phyloP scores from a whole-genome alignment of 345 rosid species.

The Cardamine chenopodiifolia region DNA sequence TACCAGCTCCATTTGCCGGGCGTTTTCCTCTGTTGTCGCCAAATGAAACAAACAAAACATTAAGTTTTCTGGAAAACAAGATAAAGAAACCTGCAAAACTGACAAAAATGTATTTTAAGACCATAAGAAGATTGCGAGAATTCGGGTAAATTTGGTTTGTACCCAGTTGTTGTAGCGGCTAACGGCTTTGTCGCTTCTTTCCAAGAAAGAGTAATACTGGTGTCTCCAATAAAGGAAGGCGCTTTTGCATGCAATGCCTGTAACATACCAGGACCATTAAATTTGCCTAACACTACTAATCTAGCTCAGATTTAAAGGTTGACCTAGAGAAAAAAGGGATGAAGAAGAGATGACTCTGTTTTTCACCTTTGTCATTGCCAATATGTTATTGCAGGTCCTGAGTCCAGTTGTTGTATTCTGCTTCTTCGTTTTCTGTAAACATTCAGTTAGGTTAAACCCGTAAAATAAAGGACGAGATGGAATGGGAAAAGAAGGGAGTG shows the following conservation, averaged over 20 bases:
- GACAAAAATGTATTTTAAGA: not conserved
- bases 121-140: not conserved
- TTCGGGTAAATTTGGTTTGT: too few relatives aligned
- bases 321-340: not conserved
- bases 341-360: constrained; percentile 14
- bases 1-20: constrained; percentile 57
- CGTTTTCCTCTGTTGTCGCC: constrained; percentile 64
- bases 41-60: constrained; percentile 6
- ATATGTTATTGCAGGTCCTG: constrained; percentile 86
- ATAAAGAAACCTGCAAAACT: too few relatives aligned
- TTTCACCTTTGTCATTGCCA: constrained; percentile 90
- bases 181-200: constrained; percentile 70
- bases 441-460: not conserved
- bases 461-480: not conserved
- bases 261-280: constrained; percentile 13
- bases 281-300: not conserved
- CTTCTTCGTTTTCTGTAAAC: constrained; percentile 73
- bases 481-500: not conserved
- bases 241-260: constrained; percentile 79
- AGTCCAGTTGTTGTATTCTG: constrained; percentile 77
- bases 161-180: constrained; percentile 62
- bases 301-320: not conserved
- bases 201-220: constrained; percentile 78
- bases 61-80: too few relatives aligned
- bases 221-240: constrained; percentile 83